Base-by-base conservation (phyloP, 2,329 filamentous ascomycete species). In the Penicillium sumatraense region DNA sequence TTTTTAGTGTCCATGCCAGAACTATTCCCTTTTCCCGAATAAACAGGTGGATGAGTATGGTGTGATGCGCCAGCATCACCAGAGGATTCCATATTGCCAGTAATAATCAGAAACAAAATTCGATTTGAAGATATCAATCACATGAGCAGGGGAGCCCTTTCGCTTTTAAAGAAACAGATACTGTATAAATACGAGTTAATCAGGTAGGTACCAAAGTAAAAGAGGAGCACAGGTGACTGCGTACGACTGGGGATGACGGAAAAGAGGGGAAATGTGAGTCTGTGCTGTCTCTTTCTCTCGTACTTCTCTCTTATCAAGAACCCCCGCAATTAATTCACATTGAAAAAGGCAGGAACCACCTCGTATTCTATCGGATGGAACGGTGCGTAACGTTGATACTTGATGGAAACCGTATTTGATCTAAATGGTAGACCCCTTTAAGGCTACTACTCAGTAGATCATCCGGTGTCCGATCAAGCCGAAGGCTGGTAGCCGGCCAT, bases 1-100 rank as follows among this genome's bases (percentile, higher is more conserved):
- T 55, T 51, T 31, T 56, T 55, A 41, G 8, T 14, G 21, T 41
- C 38, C 6, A 41, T 23, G 6, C 38, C 35, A 7, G 35, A 38
- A 7, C 35, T 7, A 18, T 10, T 16, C 18, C n/a, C n/a, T 38
- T 38, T 38, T 1, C 8, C 35, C n/a, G 35, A 38, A 38, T 9
- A 38, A n/a, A 8, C n/a, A 38, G 35, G 35, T 38, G 35, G 35
- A 16, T n/a, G 35, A 7, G n/a, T 10, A 18, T 38, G 35, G 7
- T 21, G n/a, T 8, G 35, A 38, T 2, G 16, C n/a, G 18, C n/a
- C 16, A 7, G 35, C n/a, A 10, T 16, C 35, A 7, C n/a, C 35
- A 18, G 35, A 6, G 11, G 35, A 38, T 18, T 14, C n/a, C 35
- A 38, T 38, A 9, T 38, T 38, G 5, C 3, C 16, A 33, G n/a